phyloP scores from a whole-genome alignment of 345 rosid genomes.

The Eucalyptus fibrosa region DNA sequence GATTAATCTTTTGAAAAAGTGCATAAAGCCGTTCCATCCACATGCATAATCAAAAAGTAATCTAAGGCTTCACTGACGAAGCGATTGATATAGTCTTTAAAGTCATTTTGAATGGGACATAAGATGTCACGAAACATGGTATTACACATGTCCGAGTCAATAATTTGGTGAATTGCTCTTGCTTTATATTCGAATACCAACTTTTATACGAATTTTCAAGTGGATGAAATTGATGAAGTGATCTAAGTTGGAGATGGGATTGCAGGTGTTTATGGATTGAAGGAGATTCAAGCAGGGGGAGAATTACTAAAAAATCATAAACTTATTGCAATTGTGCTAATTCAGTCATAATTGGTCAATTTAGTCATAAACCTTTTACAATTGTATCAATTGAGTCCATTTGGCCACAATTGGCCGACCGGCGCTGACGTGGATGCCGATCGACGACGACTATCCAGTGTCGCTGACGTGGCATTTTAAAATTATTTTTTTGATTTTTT shows the following conservation, averaged over 20 bases:
- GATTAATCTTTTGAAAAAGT: background rate
- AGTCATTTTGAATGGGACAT: background rate
- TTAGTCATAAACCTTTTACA: accelerated
- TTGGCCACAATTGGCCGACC: no score
- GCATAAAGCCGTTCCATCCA: background rate
- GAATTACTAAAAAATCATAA: no score
- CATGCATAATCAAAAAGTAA: background rate
- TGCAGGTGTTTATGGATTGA: no score
- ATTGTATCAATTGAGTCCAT: accelerated
- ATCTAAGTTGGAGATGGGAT: no score
- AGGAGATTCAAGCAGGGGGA: no score
- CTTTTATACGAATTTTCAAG: no score
- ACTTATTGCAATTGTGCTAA: no score
- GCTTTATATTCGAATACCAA: background rate
- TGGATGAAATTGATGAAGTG: no score
- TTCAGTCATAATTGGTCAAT: no score
- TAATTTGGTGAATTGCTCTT: background rate
- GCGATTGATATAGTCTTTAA: background rate
- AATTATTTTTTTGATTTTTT: no score
- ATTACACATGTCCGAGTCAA: background rate
- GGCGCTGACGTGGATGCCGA: accelerated
- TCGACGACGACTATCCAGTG: no score
- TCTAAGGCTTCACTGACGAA: background rate
- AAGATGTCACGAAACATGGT: background rate
- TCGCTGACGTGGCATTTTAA: no score